Base-by-base conservation (phyloP, 1,284 basidiomycete species). In the Porodaedalea pini region DNA sequence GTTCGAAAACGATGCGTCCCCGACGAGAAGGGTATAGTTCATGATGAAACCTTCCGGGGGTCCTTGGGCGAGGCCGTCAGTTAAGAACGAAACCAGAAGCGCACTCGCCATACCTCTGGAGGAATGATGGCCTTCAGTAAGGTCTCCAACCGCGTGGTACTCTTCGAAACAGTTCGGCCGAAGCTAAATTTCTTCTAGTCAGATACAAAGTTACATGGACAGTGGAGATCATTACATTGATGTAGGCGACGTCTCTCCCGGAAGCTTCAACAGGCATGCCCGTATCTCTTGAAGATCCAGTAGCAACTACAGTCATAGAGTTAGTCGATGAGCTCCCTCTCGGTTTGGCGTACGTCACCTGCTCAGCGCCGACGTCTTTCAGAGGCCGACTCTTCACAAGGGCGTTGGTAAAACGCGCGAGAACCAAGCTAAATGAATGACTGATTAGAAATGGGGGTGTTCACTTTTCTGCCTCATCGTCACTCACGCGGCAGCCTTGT, bases 121-220 rank as follows among this genome's bases (percentile, higher is more conserved):
- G 92, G 93, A 21, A 97, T 85, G 60, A 98, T 90, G 56, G 96
- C 92, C 71, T 98, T 97, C 59, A 98, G 81, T 65, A 98, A 75
- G 1, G 92, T 91, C 70, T 98, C 95, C 48, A 98, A 72, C 58
- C 87, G 81, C 3, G 86, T 83, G 0, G 91, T 88, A 49, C 81
- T 87, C 65, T 92, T 94, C 27, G 81, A 85, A 47, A 97, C 78
- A 61, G 86, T 86, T 58, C 89, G 85, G 2, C 85, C 83, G 68
- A 95, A 96, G 37, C 91, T 51, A 41, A 52, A 67, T 60, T 29
- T 17, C 61, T 54, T 52, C 37, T 53, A 19, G 32, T 27, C 45
- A 49, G 53, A 27, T 52, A 17, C 36, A 59, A 43, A 51, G n/a
- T n/a, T 19, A 43, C 44, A 31, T 44, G 43, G 21, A 54, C 32